Base-by-base conservation (phyloP, 805 yeast species). In the Brettanomyces sp. region DNA sequence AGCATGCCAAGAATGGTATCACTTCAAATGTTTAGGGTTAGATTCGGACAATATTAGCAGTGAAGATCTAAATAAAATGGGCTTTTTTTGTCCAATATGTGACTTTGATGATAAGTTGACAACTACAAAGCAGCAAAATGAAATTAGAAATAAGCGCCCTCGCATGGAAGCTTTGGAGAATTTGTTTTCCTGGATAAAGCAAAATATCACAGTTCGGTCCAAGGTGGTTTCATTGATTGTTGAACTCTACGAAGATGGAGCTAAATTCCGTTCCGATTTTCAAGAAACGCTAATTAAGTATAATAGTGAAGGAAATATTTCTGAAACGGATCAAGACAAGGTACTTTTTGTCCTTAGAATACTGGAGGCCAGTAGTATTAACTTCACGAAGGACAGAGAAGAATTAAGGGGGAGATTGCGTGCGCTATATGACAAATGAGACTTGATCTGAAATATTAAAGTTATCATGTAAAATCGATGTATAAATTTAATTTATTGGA, bases 1-100 rank as follows among this genome's bases (percentile, higher is more conserved):
- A 50, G 62, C 59, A 14, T 84, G 91, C 59, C 68, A 73, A 45
- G 87, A 82, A 54, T 82, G 89, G 89, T 83, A 76, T 55, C 90
- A 83, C 56, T 71, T 74, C 41, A 62, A 61, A 13, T 83, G 90
- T 60, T 66, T 82, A 39, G 72, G 71, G 43, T 56, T 68, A 37
- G 48, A 50, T 37, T 56, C 52, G 25, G 47, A 47, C 34, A 51
- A 47, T 34, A 54, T 51, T 14, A 45, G 41, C 2, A 60, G 65
- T 34, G 67, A 62, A n/a, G 53, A 51, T 3, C 9, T 32, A 11
- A 36, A 14, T n/a, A 30, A 41, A 9, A n/a, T 41, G 14, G 44
- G 38, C 22, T 80, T 71, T 52, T 59, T 70, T 12, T 80, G 87
- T 62, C 74, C 82, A 1, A 53, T 78, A 23, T 80, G 87, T 58